Percentiles rank a stretch among this genome's conserved stretches.
Conservation (phyloP, 768 basidiomycete species). For the Plicaturopsis crispa region DNA sequence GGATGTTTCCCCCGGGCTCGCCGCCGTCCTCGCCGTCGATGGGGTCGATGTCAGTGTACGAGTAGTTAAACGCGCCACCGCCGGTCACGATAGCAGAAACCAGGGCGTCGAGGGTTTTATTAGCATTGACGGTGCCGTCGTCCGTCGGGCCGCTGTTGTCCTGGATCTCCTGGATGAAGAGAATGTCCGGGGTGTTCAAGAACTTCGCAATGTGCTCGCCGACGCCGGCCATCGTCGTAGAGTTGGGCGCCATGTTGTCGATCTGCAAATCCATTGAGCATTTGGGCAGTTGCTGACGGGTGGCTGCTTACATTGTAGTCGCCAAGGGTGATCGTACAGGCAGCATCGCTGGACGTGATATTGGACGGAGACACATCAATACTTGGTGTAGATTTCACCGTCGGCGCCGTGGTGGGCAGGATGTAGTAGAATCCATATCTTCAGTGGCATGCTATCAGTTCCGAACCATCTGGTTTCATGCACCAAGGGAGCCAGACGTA, state of each 20-base stretch:
- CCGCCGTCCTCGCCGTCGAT: conserved; percentile 52
- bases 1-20: conserved; percentile 55
- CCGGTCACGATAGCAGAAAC: conserved; percentile 37
- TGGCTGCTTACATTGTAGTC: conserved; percentile 49
- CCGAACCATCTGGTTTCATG: no score
- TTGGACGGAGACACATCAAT: conserved; percentile 28
- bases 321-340: conserved; percentile 43
- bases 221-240: conserved; percentile 37
- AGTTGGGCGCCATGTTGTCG: conserved; percentile 47
- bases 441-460: conserved; percentile 10
- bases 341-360: conserved; percentile 24
- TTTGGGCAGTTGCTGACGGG: not conserved
- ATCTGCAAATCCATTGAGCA: conserved; percentile 28
- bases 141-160: conserved; percentile 46
- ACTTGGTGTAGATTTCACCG: conserved; percentile 31
- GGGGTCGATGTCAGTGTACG: conserved; percentile 42
- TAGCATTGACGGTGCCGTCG: conserved; percentile 46
- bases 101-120: conserved; percentile 43
- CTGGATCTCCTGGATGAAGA: conserved; percentile 61
- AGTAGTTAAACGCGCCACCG: conserved; percentile 38
- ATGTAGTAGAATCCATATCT: conserved; percentile 48
- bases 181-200: conserved; percentile 46
- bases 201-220: conserved; percentile 44
- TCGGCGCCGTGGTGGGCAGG: conserved; percentile 48
- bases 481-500: conserved; percentile 14